These are phyloP conservation scores for Simmondsia chinensis DNA, from an alignment of 148 eudicot genomes.

Conservation along the genomic window DNA sequence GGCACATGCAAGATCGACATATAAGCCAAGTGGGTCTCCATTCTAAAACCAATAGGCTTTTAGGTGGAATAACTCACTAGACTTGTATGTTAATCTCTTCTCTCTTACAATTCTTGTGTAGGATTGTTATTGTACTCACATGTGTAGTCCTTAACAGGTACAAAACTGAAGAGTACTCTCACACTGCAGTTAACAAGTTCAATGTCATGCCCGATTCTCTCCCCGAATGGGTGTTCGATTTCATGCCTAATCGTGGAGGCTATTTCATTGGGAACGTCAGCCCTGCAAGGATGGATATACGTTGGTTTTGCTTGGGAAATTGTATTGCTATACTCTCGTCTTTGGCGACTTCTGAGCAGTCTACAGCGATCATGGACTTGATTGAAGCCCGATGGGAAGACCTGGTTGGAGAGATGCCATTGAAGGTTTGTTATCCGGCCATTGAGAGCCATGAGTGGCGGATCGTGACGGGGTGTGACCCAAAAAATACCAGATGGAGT, in stretches of 20 bases:
- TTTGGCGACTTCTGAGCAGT: constrained; percentile 70
- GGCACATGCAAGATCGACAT: no score
- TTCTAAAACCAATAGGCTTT: no score
- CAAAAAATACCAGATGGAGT: constrained; percentile 96
- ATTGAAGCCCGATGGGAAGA: constrained; percentile 90
- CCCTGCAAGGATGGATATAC: constrained; percentile 83
- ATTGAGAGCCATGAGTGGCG: constrained; percentile 89
- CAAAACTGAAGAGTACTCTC: constrained; percentile 88
- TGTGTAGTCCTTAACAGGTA: no score
- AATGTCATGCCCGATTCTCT: constrained; percentile 93
- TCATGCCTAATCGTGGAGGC: constrained; percentile 78
- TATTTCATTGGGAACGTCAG: constrained; percentile 86
- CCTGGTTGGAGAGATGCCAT: constrained; percentile 86
- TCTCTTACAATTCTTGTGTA: no score
- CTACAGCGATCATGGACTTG: constrained; percentile 88
- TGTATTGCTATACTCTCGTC: constrained; percentile 86
- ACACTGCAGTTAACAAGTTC: constrained; percentile 81
- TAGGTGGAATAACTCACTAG: no score
- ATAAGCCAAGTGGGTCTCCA: no score
- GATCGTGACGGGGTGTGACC: constrained; percentile 87
- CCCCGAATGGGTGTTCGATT: constrained; percentile 93
- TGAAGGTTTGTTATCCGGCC: constrained; percentile 94
- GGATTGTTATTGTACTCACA: no score
- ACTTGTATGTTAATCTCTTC: no score
- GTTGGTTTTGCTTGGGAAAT: constrained; percentile 93